These are phyloP conservation scores for Zymoseptoria passerinii DNA, from an alignment of 2,329 filamentous ascomycete species.

Conservation along the genomic window DNA sequence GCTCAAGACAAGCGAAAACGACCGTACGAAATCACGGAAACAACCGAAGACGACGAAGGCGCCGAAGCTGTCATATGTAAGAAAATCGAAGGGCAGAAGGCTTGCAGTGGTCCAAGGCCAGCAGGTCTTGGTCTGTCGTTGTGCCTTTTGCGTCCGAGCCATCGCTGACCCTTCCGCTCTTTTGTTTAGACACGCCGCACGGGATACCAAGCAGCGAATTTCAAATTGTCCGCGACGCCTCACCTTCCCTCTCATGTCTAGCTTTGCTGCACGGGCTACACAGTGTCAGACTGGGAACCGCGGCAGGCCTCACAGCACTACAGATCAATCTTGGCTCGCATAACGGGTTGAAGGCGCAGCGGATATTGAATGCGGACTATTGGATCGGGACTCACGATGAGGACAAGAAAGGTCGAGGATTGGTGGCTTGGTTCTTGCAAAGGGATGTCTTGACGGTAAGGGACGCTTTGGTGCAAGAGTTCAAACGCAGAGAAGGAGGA, in stretches of 20 bases:
- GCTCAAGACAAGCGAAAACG: constrained; percentile 19
- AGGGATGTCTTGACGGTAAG: constrained; percentile 36
- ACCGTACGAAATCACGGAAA: constrained; percentile 9
- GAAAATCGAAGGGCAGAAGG: no score
- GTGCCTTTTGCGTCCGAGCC: no score
- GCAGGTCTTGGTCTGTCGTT: no score
- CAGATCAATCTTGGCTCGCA: constrained; percentile 55
- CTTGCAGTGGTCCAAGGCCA: no score
- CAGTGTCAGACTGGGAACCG: constrained; percentile 45
- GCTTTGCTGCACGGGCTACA: constrained; percentile 58
- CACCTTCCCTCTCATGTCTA: constrained; percentile 44
- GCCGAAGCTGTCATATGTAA: constrained; percentile 54
- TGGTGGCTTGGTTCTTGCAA: constrained; percentile 45
- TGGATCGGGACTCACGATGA: constrained; percentile 62
- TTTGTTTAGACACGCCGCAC: no score
- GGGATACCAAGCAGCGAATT: constrained; percentile 46
- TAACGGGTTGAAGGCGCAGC: constrained; percentile 52
- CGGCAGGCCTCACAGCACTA: constrained; percentile 31
- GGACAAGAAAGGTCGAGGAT: constrained; percentile 49
- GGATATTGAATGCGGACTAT: constrained; percentile 47
- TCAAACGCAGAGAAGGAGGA: constrained; percentile 25
- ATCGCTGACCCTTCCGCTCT: no score
- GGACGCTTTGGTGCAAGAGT: constrained; percentile 43
- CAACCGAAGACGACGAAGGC: constrained; percentile 24
- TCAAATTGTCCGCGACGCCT: constrained; percentile 34